Base-by-base conservation (phyloP, 805 yeast species). In the Yamadazyma endophytica region DNA sequence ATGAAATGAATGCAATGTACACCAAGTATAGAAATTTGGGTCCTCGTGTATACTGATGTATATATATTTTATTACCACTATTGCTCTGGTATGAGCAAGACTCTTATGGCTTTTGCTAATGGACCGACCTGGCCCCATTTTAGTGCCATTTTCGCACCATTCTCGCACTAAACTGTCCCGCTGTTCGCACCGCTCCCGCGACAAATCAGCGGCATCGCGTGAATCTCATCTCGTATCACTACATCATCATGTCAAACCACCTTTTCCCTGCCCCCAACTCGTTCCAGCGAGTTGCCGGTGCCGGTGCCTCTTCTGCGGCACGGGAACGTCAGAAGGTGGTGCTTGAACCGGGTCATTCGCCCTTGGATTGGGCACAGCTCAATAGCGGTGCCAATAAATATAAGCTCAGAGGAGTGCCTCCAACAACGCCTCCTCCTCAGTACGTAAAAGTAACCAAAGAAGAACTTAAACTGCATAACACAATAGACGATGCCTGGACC, bases 401-500 rank as follows among this genome's bases (percentile, higher is more conserved):
- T 36, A 66, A 75, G 37, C 64, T 83, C 24, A 54, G 84, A 42
- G 82, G 77, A 0, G 68, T 73, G 2, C 61, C 59, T 4, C 66
- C 70, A 0, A 54, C 57, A 22, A 68, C 77, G 0, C 79, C 79
- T 30, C 86, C 85, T 0, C 61, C 69, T 1, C 61, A 49, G 9
- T 57, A 50, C 32, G 42, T 82, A 12, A 60, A 68, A 31, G 68
- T 83, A 0, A 61, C 80, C 4, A 64, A 61, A 24, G 77, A 71
- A 2, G 82, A 82, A 44, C 61, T 89, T 33, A 58, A 60, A 25
- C 62, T 56, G 29, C 97, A 90, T 54, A 68, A 62, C 13, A 53
- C 68, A 0, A 40, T 37, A n/a, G 72, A 71, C 0, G 95, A 92
- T 50, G 84, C 84, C 36, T 90, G 97, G 97, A 82, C 92, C 3